Evolutionary conservation across 306 rosid genomes (phyloP).

Genomic region (Vigna angularis): DNA sequence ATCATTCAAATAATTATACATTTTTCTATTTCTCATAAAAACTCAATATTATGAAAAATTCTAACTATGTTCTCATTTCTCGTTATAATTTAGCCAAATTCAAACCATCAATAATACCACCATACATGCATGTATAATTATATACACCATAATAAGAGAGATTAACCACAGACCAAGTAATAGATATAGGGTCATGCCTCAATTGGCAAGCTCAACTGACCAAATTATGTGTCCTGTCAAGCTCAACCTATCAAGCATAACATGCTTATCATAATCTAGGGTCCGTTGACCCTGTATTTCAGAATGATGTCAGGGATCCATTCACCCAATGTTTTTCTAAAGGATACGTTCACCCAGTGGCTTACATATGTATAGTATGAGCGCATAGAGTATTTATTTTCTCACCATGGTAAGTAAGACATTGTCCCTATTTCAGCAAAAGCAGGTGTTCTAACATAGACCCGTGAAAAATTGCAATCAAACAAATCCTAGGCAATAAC

Average conservation of each 20-base stretch:
- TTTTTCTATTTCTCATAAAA: background rate
- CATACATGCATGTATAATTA: background rate
- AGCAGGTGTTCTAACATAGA: background rate
- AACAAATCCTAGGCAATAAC: slow-evolving; percentile 5
- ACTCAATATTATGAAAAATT: background rate
- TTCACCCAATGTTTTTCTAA: background rate
- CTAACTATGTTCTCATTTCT: background rate
- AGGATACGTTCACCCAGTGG: background rate
- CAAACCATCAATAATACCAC: background rate
- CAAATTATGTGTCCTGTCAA: background rate
- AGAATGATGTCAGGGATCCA: background rate
- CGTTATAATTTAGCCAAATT: background rate
- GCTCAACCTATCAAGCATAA: background rate
- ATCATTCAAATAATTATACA: background rate
- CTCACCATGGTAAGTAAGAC: background rate
- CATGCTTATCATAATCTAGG: background rate
- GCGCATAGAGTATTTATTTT: background rate
- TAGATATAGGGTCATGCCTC: background rate
- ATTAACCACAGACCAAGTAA: background rate
- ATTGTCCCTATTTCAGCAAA: background rate
- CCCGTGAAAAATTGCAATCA: background rate
- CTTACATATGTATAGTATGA: background rate
- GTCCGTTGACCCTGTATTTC: background rate
- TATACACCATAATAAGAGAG: background rate
- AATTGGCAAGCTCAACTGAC: background rate